These are phyloP conservation scores for Tricholoma bakamatsutake DNA, from an alignment of 768 basidiomycete species.

Conservation along the genomic window DNA sequence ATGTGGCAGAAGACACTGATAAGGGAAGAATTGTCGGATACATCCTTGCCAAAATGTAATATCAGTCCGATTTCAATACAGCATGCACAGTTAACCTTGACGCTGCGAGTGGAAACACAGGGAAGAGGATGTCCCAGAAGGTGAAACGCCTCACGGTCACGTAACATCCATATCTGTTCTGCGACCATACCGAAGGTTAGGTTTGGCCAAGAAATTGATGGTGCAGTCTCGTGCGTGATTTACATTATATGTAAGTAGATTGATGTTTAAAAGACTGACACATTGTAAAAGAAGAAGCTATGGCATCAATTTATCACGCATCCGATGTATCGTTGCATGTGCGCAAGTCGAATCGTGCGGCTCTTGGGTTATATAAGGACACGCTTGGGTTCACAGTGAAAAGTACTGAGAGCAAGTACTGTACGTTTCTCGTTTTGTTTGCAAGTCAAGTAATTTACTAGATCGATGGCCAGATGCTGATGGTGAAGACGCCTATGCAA, in stretches of 20 bases:
- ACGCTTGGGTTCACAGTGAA: slow-evolving; percentile 87
- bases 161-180: slow-evolving; percentile 96
- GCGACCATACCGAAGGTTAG: slow-evolving; percentile 83
- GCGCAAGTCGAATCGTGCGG: slow-evolving; percentile 92
- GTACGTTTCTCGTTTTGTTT: slow-evolving; percentile 37
- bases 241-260: not conserved
- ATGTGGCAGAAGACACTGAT: slow-evolving; percentile 81
- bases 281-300: slow-evolving; percentile 68
- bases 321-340: slow-evolving; percentile 91
- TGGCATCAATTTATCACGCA: slow-evolving; percentile 82
- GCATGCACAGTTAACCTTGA: slow-evolving; percentile 8
- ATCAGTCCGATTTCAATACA: slow-evolving; percentile 1
- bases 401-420: slow-evolving; percentile 88
- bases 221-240: slow-evolving; percentile 75
- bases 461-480: slow-evolving; percentile 64
- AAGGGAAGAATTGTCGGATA: slow-evolving; percentile 92
- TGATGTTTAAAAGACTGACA: not conserved
- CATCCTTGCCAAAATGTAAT: slow-evolving; percentile 90
- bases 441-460: not conserved
- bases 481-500: slow-evolving; percentile 91
- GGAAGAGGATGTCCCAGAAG: slow-evolving; percentile 60
- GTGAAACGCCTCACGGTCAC: slow-evolving; percentile 79
- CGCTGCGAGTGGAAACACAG: slow-evolving; percentile 27
- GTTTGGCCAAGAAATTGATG: slow-evolving; percentile 95
- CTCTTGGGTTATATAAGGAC: slow-evolving; percentile 82